A percentile compares a stretch with the other conserved stretches of the same genome.
phyloP scores from a whole-genome alignment of 2,329 filamentous ascomycete genomes.

The Beauveria bassiana region DNA sequence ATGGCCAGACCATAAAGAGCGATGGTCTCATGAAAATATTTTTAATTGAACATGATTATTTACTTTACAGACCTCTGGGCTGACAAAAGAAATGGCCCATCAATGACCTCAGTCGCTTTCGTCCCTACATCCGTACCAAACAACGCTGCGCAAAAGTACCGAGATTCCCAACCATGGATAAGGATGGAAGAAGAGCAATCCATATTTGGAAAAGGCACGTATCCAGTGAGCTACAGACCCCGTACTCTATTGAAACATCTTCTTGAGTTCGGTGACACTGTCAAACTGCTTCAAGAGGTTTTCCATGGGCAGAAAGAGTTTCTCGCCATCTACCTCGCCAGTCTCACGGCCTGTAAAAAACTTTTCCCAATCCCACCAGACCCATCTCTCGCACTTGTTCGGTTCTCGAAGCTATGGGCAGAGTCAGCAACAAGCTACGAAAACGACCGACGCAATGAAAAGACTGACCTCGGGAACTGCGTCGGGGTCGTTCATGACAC shows the following conservation, averaged over 20 bases:
- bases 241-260: neutral
- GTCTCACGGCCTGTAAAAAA: constrained; percentile 26
- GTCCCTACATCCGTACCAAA: too few species aligned
- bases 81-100: too few species aligned
- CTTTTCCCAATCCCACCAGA: constrained; percentile 39
- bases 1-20: neutral
- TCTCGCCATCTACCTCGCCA: neutral
- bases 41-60: neutral
- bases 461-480: constrained; percentile 45
- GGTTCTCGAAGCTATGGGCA: constrained; percentile 33
- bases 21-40: neutral
- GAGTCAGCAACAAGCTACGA: neutral
- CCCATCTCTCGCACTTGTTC: constrained; percentile 44
- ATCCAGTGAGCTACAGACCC: too few species aligned
- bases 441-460: neutral
- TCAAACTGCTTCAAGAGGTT: constrained; percentile 22
- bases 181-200: too few species aligned
- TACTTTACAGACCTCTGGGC: neutral
- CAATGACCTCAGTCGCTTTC: too few species aligned
- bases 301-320: constrained; percentile 27
- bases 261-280: constrained; percentile 16
- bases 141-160: too few species aligned
- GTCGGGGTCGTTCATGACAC: constrained; percentile 36
- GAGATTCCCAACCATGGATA: too few species aligned
- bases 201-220: too few species aligned